Conservation (phyloP, 371 early-diverging fungal species). For the Mortierella sp. region DNA sequence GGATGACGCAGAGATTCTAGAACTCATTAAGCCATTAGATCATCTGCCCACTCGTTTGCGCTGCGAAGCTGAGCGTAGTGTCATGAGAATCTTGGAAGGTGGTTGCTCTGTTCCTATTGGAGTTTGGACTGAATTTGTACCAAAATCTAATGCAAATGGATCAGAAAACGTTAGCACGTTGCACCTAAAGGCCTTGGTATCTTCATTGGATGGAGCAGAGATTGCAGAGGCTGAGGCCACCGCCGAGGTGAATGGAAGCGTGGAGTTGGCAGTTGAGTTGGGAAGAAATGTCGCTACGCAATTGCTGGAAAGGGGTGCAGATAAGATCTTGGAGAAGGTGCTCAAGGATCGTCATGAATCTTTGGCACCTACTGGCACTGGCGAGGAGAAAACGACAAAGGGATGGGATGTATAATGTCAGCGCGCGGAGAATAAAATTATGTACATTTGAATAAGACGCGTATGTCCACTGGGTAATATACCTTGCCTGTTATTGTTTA, state of each 20-base stretch:
- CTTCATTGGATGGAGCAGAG: constrained; percentile 76
- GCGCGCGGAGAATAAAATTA: too few relatives aligned
- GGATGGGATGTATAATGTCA: constrained; percentile 47
- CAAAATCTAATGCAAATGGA: constrained; percentile 1
- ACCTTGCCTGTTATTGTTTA: too few relatives aligned
- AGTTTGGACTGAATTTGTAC: constrained; percentile 75
- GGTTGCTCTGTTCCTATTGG: constrained; percentile 98
- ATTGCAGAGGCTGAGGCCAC: constrained; percentile 64
- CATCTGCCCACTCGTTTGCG: constrained; percentile 76
- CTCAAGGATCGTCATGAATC: constrained; percentile 36
- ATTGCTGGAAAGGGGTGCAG: constrained; percentile 55
- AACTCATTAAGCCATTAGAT: constrained; percentile 70
- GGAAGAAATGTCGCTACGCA: constrained; percentile 39
- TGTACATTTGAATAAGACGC: too few relatives aligned
- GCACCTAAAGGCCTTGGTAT: constrained; percentile 72
- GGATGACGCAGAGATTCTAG: constrained; percentile 67
- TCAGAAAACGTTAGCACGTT: constrained; percentile 58
- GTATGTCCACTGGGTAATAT: too few relatives aligned
- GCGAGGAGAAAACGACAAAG: constrained; percentile 43
- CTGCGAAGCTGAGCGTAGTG: constrained; percentile 88
- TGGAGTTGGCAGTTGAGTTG: constrained; percentile 52
- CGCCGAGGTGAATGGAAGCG: constrained; percentile 56
- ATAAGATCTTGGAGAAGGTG: constrained; percentile 53
- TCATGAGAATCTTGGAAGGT: constrained; percentile 93
- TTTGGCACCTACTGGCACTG: constrained; percentile 36